Conservation (phyloP, 176 grass and related monocot species). For the Triticum dicoccoides region DNA sequence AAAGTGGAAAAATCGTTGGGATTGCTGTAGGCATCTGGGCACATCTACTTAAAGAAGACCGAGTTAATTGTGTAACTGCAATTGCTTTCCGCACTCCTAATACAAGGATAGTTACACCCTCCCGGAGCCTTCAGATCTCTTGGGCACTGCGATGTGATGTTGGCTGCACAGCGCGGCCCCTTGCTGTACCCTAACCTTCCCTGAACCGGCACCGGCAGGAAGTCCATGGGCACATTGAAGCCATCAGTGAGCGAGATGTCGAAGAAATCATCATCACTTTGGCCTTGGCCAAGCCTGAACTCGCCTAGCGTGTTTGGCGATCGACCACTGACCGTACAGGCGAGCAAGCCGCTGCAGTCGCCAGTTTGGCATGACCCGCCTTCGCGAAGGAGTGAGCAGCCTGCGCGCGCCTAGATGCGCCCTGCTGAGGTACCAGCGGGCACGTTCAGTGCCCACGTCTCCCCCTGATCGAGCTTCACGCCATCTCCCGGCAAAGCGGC, state of each 20-base stretch:
- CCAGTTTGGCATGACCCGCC: background rate
- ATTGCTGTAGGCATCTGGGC: background rate
- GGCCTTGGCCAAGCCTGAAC: background rate
- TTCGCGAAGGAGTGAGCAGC: background rate
- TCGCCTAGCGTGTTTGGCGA: background rate
- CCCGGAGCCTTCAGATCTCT: background rate
- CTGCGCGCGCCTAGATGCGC: background rate
- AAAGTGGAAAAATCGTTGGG: background rate
- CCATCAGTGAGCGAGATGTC: background rate
- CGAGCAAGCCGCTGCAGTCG: background rate
- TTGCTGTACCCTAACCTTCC: background rate
- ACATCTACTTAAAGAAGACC: background rate
- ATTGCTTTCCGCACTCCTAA: no score
- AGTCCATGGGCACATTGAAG: background rate
- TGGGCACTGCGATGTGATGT: background rate
- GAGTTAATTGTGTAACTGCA: background rate
- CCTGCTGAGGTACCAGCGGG: no score
- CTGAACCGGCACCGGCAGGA: background rate
- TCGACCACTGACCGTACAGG: background rate
- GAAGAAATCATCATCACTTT: background rate
- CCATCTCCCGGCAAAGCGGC: no score
- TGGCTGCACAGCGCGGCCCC: background rate
- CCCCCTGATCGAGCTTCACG: no score
- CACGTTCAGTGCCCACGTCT: no score
- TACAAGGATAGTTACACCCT: background rate